Percentiles rank a stretch among this genome's conserved stretches.
These are phyloP conservation scores for Colletotrichum chrysophilum DNA, from an alignment of 2,329 filamentous ascomycete species.

Conservation along the genomic window DNA sequence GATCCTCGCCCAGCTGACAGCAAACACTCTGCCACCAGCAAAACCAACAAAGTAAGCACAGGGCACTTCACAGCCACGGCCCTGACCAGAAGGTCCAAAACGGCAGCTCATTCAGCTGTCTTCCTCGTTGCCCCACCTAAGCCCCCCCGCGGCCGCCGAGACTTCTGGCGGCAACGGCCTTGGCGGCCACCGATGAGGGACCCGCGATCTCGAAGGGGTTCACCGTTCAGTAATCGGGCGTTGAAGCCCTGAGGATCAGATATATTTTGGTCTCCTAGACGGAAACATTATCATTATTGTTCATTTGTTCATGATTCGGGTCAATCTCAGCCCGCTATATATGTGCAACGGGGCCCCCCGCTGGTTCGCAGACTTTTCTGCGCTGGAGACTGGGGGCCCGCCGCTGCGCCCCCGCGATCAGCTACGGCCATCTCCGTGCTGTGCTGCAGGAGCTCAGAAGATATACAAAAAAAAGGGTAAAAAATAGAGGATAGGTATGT, in stretches of 20 bases:
- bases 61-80: neutral
- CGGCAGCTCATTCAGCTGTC: neutral
- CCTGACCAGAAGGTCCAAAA: neutral
- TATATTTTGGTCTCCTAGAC: neutral
- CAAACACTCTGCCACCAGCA: neutral
- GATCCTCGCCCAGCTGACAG: neutral
- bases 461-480: conserved; percentile 13
- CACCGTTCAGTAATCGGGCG: neutral
- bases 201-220: neutral
- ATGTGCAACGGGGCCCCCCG: neutral
- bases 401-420: neutral
- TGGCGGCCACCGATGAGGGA: neutral
- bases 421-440: neutral
- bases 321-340: neutral
- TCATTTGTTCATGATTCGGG: neutral
- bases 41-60: neutral
- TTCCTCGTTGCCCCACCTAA: neutral
- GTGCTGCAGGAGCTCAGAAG: neutral
- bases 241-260: neutral
- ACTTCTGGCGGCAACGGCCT: conserved; percentile 2
- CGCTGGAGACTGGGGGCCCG: neutral
- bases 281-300: conserved; percentile 19
- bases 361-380: neutral
- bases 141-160: neutral
- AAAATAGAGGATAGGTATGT: neutral